Evolutionary conservation across 2,329 filamentous ascomycete genomes (phyloP).

Genomic region (Aureobasidium subglaciale): DNA sequence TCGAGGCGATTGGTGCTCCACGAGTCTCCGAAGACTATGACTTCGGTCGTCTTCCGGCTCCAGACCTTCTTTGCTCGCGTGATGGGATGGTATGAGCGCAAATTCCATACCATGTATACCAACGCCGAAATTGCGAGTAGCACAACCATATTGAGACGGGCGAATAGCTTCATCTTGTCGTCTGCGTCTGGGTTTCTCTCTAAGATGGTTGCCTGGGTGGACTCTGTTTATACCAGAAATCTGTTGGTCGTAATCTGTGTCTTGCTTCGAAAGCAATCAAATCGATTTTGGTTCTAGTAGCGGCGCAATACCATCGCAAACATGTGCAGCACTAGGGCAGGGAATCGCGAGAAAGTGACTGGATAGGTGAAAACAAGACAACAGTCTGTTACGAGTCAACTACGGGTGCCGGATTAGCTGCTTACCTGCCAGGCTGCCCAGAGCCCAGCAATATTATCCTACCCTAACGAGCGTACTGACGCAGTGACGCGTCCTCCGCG

Average conservation of each 20-base stretch:
- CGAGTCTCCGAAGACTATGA: constrained; percentile 12
- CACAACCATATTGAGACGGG: constrained; percentile 12
- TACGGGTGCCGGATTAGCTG: background rate
- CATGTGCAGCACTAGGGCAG: background rate
- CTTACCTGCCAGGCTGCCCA: background rate
- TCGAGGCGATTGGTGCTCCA: constrained; percentile 15
- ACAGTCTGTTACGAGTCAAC: background rate
- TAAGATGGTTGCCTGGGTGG: background rate
- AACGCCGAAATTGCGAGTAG: constrained; percentile 6
- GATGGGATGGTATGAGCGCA: constrained; percentile 8
- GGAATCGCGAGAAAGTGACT: background rate
- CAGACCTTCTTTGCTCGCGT: constrained; percentile 10
- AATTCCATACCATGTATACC: background rate
- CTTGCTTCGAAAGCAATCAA: constrained; percentile 2
- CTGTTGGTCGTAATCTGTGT: background rate
- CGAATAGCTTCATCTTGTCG: constrained; percentile 14
- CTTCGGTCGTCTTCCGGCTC: background rate
- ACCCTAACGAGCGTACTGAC: background rate
- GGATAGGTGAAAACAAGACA: background rate
- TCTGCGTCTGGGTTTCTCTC: background rate
- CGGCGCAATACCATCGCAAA: background rate
- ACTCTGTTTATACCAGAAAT: background rate
- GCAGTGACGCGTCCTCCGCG: background rate
- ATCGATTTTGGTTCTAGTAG: constrained; percentile 2
- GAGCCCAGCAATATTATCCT: background rate